A percentile compares a stretch with the other conserved stretches of the same genome.
These are phyloP conservation scores for Lodderomyces metapsilosis DNA, from an alignment of 1,139 yeast genomes.

Conservation along the genomic window DNA sequence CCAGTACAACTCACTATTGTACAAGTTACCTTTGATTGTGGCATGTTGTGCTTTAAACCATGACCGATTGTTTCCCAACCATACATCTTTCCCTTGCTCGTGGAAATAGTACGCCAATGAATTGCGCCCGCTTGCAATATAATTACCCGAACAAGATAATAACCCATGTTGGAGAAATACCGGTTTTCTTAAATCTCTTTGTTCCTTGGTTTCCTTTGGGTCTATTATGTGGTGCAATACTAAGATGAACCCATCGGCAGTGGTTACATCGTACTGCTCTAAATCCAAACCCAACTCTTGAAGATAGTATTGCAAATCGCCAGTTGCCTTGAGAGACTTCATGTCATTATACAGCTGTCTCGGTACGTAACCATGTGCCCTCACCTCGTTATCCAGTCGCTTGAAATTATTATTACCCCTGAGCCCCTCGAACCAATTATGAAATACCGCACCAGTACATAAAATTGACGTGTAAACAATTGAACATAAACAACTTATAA, in stretches of 20 bases:
- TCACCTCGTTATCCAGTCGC: slow-evolving; percentile 11
- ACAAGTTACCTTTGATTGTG: slow-evolving; percentile 31
- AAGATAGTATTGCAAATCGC: slow-evolving; percentile 60
- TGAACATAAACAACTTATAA: slow-evolving; percentile 29
- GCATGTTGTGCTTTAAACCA: slow-evolving; percentile 73
- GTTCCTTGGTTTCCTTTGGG: slow-evolving; percentile 38
- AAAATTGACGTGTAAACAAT: slow-evolving; percentile 26
- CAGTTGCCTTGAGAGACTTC: slow-evolving; percentile 26
- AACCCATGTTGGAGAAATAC: slow-evolving; percentile 81
- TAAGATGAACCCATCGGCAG: slow-evolving; percentile 79
- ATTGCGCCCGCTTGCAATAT: slow-evolving; percentile 70
- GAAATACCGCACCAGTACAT: slow-evolving; percentile 26
- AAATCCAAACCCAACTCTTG: slow-evolving; percentile 58
- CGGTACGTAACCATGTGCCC: slow-evolving; percentile 24
- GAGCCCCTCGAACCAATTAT: slow-evolving; percentile 25
- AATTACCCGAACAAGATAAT: slow-evolving; percentile 83
- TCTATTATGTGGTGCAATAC: slow-evolving; percentile 63
- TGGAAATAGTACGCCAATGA: slow-evolving; percentile 68
- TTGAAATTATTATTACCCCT: slow-evolving; percentile 20
- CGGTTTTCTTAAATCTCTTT: slow-evolving; percentile 47
- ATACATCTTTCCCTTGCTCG: slow-evolving; percentile 76
- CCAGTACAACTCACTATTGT: slow-evolving; percentile 60
- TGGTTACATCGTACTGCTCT: slow-evolving; percentile 57
- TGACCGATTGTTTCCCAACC: slow-evolving; percentile 92
- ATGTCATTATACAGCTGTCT: slow-evolving; percentile 32